Conservation (phyloP, 2,329 filamentous ascomycete genomes). For the Claviceps sp. region DNA sequence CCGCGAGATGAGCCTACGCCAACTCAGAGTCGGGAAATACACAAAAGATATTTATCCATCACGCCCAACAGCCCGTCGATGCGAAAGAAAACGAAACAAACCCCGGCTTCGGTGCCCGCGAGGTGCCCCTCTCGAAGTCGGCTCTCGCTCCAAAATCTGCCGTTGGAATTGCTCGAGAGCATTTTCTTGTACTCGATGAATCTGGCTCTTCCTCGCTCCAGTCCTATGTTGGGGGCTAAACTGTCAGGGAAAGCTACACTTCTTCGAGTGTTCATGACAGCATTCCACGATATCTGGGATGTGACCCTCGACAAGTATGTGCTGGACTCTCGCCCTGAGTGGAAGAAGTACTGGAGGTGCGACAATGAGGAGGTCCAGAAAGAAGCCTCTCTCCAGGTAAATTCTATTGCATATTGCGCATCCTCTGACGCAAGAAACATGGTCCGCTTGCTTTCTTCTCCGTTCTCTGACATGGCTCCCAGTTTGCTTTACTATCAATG, state of each 20-base stretch:
- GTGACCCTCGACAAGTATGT: slow-evolving; percentile 13
- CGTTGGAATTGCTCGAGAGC: slow-evolving; percentile 38
- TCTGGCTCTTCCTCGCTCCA: slow-evolving; percentile 16
- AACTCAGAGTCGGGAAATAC: slow-evolving; percentile 34
- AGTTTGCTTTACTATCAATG: slow-evolving; percentile 25
- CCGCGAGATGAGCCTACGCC: slow-evolving; percentile 32
- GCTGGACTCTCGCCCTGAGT: no score
- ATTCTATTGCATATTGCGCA: no score
- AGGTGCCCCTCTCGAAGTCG: slow-evolving; percentile 7
- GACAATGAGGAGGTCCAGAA: no score
- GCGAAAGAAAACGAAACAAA: slow-evolving; percentile 14
- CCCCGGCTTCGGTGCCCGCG: not conserved
- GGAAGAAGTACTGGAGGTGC: no score
- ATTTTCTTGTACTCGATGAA: slow-evolving; percentile 34
- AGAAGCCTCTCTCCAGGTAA: no score
- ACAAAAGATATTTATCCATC: slow-evolving; percentile 12
- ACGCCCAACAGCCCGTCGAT: not conserved
- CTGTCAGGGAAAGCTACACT: slow-evolving; percentile 29
- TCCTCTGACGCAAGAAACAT: no score
- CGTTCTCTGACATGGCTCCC: slow-evolving; percentile 13
- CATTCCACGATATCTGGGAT: no score
- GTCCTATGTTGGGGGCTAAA: slow-evolving; percentile 29
- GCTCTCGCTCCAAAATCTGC: slow-evolving; percentile 24
- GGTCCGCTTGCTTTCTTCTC: no score
- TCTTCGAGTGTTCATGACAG: slow-evolving; percentile 5